Conservation (phyloP, 2,329 filamentous ascomycete genomes). For the Fusarium pseudoanthophilum region DNA sequence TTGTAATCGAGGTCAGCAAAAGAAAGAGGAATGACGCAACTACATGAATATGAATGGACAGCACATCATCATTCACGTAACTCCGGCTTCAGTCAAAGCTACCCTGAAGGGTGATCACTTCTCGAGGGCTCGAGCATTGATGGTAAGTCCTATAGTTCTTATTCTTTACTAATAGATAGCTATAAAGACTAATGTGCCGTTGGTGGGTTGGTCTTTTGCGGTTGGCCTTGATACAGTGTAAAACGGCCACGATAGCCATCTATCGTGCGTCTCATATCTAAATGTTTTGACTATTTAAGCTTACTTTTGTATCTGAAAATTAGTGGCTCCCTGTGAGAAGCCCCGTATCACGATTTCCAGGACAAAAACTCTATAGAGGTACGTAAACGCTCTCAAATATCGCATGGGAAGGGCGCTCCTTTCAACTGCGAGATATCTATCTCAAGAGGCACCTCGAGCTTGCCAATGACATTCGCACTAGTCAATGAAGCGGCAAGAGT, state of each 20-base stretch:
- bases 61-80: neutral
- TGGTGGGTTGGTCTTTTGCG: neutral
- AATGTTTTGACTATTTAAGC: neutral
- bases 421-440: neutral
- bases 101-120: neutral
- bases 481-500: neutral
- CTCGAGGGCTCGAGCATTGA: neutral
- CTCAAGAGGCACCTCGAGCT: neutral
- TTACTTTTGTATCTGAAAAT: neutral
- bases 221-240: accelerated
- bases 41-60: neutral
- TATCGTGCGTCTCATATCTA: neutral
- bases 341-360: neutral
- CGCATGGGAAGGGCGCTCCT: neutral
- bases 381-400: neutral
- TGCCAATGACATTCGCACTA: neutral
- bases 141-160: neutral
- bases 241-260: neutral
- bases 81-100: neutral
- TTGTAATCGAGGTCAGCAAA: too few relatives aligned
- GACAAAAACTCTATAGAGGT: neutral
- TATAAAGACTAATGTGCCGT: neutral
- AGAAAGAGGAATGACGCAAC: neutral
- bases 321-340: neutral
- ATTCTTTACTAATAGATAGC: too few relatives aligned